Evolutionary conservation across 1,284 basidiomycete genomes (phyloP).

Genomic region (Wallemia ichthyophaga): DNA sequence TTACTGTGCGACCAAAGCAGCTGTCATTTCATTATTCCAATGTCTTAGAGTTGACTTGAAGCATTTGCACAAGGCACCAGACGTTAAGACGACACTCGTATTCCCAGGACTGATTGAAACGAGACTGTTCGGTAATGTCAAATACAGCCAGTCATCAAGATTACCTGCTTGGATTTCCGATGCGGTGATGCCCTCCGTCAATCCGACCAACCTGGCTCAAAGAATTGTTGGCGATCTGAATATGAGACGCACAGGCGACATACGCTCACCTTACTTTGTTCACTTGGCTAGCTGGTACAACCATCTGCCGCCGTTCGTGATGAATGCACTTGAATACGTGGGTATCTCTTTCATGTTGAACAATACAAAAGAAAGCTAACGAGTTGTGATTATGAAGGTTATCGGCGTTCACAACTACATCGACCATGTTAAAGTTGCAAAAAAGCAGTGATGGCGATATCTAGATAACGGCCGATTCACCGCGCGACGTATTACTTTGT

Average conservation of each 20-base stretch:
- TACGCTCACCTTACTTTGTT: background rate
- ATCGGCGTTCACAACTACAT: background rate
- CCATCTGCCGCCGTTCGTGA: background rate
- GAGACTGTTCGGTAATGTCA: background rate
- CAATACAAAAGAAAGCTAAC: background rate
- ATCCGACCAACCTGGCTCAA: background rate
- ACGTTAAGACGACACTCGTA: background rate
- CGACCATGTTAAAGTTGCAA: background rate
- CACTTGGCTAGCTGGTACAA: background rate
- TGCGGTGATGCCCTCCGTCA: background rate
- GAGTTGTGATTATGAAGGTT: background rate
- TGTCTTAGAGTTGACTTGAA: background rate
- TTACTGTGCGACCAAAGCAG: background rate
- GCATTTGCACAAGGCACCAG: background rate
- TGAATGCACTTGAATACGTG: background rate
- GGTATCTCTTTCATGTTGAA: background rate
- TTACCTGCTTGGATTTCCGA: background rate
- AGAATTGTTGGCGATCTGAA: background rate
- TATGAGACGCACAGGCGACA: background rate
- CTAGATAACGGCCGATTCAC: background rate
- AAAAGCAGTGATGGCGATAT: background rate
- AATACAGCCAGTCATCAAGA: background rate
- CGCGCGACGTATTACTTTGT: background rate
- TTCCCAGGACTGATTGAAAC: background rate
- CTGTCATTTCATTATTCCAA: background rate